A percentile compares a stretch with the other conserved stretches of the same genome.
phyloP scores from a whole-genome alignment of 441 rosid species.

The Flueggea neowawraea region DNA sequence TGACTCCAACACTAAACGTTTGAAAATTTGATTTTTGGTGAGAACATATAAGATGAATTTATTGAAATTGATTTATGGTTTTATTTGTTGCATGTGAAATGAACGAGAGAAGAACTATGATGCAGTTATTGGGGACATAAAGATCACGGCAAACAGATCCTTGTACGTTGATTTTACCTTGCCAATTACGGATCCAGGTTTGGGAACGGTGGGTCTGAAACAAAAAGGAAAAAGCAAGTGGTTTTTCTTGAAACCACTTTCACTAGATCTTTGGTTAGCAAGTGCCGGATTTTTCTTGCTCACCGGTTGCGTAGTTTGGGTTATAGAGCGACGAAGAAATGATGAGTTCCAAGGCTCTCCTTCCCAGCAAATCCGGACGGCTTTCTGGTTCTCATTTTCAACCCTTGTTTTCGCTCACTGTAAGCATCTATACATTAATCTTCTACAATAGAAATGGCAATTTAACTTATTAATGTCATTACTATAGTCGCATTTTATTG shows the following conservation, averaged over 20 bases:
- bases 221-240: constrained; percentile 24
- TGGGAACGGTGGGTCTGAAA: constrained; percentile 30
- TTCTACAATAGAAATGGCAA: background rate
- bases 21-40: too few relatives aligned
- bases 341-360: constrained; percentile 6
- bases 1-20: too few relatives aligned
- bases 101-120: constrained; percentile 22
- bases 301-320: constrained; percentile 4
- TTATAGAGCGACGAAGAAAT: constrained; percentile 7
- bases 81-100: too few relatives aligned
- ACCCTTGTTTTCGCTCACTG: constrained; percentile 19
- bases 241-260: constrained; percentile 43
- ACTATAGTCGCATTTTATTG: too few relatives aligned
- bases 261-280: constrained; percentile 16
- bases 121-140: constrained; percentile 41
- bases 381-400: constrained; percentile 16
- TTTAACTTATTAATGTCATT: too few relatives aligned
- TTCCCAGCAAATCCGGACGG: constrained; percentile 10
- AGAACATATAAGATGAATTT: too few relatives aligned
- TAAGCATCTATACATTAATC: background rate
- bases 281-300: constrained; percentile 2
- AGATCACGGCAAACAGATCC: constrained; percentile 32
- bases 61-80: background rate
- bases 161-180: constrained; percentile 35
- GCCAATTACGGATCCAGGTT: constrained; percentile 37